These are phyloP conservation scores for Colletotrichum brevisporum DNA, from an alignment of 2,329 filamentous ascomycete species.

Conservation along the genomic window DNA sequence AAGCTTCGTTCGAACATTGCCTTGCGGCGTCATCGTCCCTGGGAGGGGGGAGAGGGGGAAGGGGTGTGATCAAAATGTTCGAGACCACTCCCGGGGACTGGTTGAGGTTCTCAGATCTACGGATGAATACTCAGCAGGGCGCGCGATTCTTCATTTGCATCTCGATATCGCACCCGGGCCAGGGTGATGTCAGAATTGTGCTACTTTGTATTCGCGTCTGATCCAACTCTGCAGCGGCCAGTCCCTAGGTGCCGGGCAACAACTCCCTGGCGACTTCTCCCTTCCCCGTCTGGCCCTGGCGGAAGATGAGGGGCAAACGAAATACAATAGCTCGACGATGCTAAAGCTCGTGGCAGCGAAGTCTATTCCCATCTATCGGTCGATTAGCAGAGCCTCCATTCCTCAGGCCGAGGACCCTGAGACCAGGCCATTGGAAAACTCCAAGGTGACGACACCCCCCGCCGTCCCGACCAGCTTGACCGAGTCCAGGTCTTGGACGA, in stretches of 20 bases:
- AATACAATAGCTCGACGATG: neutral
- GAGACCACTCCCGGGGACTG: neutral
- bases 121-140: neutral
- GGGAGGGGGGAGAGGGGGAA: too few species aligned
- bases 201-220: neutral
- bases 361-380: constrained; percentile 38
- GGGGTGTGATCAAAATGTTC: neutral
- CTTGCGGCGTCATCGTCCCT: too few species aligned
- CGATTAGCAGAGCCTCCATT: constrained; percentile 39
- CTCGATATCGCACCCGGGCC: neutral
- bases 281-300: constrained; percentile 9
- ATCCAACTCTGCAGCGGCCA: neutral
- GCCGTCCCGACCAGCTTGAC: constrained; percentile 73
- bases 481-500: constrained; percentile 84
- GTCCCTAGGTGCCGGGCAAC: neutral
- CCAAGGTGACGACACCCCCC: constrained; percentile 74
- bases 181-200: neutral
- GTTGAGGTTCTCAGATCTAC: constrained; percentile 10
- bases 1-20: neutral
- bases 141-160: neutral
- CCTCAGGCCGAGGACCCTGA: constrained; percentile 27
- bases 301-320: constrained; percentile 6
- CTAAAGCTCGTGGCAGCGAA: constrained; percentile 12
- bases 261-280: neutral
- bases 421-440: constrained; percentile 74